Conservation (phyloP, 139 green algal species). For the Micromonas pusilla region DNA sequence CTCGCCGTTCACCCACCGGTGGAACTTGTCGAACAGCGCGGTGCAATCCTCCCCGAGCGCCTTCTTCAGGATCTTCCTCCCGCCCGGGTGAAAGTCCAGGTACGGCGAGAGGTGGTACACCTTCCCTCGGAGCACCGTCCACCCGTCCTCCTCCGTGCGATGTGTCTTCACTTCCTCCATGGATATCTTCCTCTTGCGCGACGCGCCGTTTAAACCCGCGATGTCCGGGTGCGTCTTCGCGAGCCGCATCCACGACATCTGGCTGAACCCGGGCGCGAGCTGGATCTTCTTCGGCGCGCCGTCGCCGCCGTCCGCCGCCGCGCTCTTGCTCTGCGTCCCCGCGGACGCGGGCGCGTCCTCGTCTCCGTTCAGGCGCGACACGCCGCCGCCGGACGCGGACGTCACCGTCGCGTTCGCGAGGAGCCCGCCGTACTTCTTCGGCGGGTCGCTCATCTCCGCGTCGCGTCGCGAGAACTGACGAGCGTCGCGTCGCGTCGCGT, state of each 20-base stretch:
- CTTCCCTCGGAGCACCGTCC: slow-evolving; percentile 79
- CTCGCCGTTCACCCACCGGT: slow-evolving; percentile 83
- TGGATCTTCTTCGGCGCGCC: slow-evolving; percentile 31
- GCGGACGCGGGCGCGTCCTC: not conserved
- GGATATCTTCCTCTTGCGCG: slow-evolving; percentile 25
- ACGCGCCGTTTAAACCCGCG: slow-evolving; percentile 7
- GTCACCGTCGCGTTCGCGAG: slow-evolving; percentile 2
- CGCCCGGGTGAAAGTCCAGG: slow-evolving; percentile 83
- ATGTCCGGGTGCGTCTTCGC: slow-evolving; percentile 24
- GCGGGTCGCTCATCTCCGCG: not conserved
- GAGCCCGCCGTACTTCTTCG: slow-evolving; percentile 9
- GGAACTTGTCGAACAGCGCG: slow-evolving; percentile 84
- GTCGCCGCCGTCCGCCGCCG: not conserved
- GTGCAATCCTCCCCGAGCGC: slow-evolving; percentile 73
- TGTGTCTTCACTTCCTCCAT: slow-evolving; percentile 75
- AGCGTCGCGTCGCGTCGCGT: too few relatives aligned
- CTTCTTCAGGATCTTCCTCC: slow-evolving; percentile 37
- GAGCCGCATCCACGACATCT: slow-evolving; percentile 43
- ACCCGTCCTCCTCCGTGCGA: slow-evolving; percentile 70
- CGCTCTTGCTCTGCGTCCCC: not conserved
- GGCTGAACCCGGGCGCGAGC: slow-evolving; percentile 35
- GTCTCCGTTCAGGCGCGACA: not conserved
- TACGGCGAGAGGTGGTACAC: slow-evolving; percentile 93
- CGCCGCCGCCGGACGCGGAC: not conserved
- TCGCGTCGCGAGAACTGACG: not conserved